A percentile compares a stretch with the other conserved stretches of the same genome.
phyloP scores from a whole-genome alignment of 2,329 filamentous ascomycete species.

The Xylaria sp. region DNA sequence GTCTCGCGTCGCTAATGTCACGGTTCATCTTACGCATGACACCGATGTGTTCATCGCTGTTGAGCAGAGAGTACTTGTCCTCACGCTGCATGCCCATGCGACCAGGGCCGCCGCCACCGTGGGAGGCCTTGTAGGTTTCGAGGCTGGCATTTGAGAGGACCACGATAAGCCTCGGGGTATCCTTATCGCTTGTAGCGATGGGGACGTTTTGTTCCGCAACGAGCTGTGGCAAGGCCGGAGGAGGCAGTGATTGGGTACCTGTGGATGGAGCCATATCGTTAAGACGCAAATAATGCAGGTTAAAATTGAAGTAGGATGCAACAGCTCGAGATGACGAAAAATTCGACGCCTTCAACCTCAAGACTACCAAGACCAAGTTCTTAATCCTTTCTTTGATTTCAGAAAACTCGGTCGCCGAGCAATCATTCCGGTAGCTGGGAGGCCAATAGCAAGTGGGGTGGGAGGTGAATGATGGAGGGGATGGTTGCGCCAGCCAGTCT shows the following conservation, averaged over 20 bases:
- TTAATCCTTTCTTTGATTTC: background rate
- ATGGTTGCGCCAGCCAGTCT: background rate
- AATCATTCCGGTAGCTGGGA: background rate
- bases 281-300: slow-evolving; percentile 1
- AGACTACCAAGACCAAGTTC: background rate
- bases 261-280: slow-evolving; percentile 45
- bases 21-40: slow-evolving; percentile 99
- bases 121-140: slow-evolving; percentile 94
- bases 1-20: slow-evolving; percentile 96
- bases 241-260: slow-evolving; percentile 95
- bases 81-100: slow-evolving; percentile 75
- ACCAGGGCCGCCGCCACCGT: slow-evolving; percentile 67
- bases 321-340: background rate
- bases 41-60: slow-evolving; percentile 98
- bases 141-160: slow-evolving; percentile 97
- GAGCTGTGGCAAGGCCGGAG: slow-evolving; percentile 87
- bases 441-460: background rate
- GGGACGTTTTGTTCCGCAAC: slow-evolving; percentile 92
- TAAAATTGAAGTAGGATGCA: background rate
- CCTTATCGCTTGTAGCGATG: slow-evolving; percentile 87
- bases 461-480: background rate
- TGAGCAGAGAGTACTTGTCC: slow-evolving; percentile 96
- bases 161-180: slow-evolving; percentile 90
- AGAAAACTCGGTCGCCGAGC: background rate
- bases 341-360: background rate